A percentile compares a stretch with the other conserved stretches of the same genome.
Evolutionary conservation across 495 filamentous ascomycete genomes (phyloP).

Genomic region (Cladorrhinum samala): DNA sequence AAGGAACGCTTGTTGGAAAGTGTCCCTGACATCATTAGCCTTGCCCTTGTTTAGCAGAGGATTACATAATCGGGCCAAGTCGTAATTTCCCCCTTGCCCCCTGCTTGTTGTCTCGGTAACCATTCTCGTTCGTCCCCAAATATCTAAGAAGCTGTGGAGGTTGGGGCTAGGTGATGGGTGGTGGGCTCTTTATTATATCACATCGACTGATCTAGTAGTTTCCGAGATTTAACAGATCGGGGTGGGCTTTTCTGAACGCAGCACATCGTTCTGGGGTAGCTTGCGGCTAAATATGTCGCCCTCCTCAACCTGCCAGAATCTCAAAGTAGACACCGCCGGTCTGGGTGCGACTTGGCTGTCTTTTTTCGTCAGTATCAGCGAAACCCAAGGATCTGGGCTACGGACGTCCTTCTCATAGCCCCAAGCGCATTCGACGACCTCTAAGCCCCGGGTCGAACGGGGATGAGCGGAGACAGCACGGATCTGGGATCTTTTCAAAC

Average conservation of each 20-base stretch:
- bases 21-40: too few relatives aligned
- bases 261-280: too few relatives aligned
- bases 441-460: not conserved
- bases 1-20: too few relatives aligned
- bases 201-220: too few relatives aligned
- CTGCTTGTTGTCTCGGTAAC: not conserved
- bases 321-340: not conserved
- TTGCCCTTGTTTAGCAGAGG: too few relatives aligned
- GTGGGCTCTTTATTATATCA: not conserved
- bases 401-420: not conserved
- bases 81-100: not conserved
- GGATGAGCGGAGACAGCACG: not conserved
- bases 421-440: not conserved
- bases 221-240: too few relatives aligned
- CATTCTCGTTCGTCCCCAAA: too few relatives aligned
- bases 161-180: not conserved
- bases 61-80: not conserved
- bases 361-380: not conserved
- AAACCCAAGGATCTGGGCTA: not conserved
- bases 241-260: too few relatives aligned
- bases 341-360: not conserved
- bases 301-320: not conserved
- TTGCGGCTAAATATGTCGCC: too few relatives aligned
- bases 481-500: not conserved
- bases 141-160: not conserved